Evolutionary conservation across 768 basidiomycete species (phyloP).

Genomic region (Mycena leptocephala): DNA sequence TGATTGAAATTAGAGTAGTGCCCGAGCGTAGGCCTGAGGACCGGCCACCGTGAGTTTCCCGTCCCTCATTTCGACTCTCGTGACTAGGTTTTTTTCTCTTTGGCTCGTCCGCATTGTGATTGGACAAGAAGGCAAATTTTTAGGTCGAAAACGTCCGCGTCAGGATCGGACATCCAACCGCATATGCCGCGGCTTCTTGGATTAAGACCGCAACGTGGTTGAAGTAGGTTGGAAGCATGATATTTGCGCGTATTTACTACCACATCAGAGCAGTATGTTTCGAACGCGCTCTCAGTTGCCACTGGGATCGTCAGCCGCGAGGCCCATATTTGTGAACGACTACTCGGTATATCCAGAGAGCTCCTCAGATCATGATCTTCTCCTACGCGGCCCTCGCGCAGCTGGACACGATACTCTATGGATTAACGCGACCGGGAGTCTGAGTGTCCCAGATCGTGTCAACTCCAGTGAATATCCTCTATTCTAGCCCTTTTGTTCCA

Average conservation of each 20-base stretch:
- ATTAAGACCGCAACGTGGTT: no score
- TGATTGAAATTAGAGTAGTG: no score
- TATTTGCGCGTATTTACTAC: not conserved
- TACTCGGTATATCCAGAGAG: slow-evolving; percentile 13
- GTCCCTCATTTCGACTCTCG: no score
- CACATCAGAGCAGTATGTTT: slow-evolving; percentile 19
- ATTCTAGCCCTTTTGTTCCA: not conserved
- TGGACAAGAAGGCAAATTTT: no score
- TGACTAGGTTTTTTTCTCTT: no score
- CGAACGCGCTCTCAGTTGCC: slow-evolving; percentile 33
- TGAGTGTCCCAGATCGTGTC: not conserved
- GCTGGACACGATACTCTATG: slow-evolving; percentile 17
- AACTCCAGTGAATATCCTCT: not conserved
- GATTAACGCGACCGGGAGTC: not conserved
- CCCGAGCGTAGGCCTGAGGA: no score
- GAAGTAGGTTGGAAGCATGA: no score
- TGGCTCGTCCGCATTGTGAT: no score
- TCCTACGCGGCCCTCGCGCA: slow-evolving; percentile 2
- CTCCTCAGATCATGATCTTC: slow-evolving; percentile 6
- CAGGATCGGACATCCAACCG: no score
- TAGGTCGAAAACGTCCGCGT: no score
- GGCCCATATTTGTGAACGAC: slow-evolving; percentile 25
- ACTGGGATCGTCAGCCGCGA: not conserved
- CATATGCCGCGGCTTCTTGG: no score
- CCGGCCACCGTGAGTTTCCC: no score